A percentile compares a stretch with the other conserved stretches of the same genome.
Evolutionary conservation across 2,329 filamentous ascomycete species (phyloP).

Genomic region (Aspergillus versicolor): DNA sequence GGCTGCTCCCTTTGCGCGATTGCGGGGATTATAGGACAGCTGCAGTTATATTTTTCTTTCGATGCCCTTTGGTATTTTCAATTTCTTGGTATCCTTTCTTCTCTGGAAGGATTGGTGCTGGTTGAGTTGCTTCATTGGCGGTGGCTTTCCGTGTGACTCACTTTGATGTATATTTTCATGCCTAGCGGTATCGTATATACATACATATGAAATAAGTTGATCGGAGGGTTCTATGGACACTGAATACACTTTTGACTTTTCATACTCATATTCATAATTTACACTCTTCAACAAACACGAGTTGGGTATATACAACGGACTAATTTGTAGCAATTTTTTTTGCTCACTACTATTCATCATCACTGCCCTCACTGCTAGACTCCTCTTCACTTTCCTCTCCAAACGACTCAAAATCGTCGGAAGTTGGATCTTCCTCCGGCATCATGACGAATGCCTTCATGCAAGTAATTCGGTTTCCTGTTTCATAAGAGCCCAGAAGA

Average conservation of each 20-base stretch:
- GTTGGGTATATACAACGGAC: constrained; percentile 23
- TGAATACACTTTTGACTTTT: not conserved
- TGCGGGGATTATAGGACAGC: not conserved
- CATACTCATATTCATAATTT: constrained; percentile 5
- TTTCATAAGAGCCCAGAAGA: constrained; percentile 76
- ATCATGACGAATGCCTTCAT: constrained; percentile 83
- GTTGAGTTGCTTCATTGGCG: not conserved
- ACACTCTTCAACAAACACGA: constrained; percentile 13
- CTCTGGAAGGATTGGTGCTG: not conserved
- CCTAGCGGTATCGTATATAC: not conserved
- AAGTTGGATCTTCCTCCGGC: constrained; percentile 55
- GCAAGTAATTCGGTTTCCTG: constrained; percentile 86
- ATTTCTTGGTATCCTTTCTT: not conserved
- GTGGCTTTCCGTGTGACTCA: not conserved
- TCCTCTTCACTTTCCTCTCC: constrained; percentile 27
- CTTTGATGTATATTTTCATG: not conserved
- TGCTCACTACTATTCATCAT: constrained; percentile 17
- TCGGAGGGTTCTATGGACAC: not conserved
- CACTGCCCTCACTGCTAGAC: constrained; percentile 29
- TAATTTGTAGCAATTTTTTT: constrained; percentile 2
- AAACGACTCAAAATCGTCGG: constrained; percentile 42
- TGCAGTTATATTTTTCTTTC: not conserved
- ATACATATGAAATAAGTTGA: not conserved
- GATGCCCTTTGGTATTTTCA: not conserved
- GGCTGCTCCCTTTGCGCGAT: not conserved